Conservation (phyloP, 768 basidiomycete genomes). For the Mycena pura region DNA sequence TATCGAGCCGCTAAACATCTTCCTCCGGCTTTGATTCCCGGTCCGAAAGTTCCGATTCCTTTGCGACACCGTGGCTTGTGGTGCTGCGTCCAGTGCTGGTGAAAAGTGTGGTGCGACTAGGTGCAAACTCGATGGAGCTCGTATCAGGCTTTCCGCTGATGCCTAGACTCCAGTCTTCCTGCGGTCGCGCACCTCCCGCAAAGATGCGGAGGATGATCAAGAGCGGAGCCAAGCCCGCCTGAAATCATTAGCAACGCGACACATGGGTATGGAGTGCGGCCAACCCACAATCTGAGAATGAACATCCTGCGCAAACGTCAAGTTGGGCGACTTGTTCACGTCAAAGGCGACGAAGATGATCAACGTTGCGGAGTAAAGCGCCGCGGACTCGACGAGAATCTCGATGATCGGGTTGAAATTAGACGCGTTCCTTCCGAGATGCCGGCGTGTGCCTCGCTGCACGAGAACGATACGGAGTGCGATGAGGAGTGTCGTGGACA, state of each 20-base stretch:
- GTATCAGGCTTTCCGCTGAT: neutral
- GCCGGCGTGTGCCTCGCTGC: neutral
- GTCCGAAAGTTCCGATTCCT: too few species aligned
- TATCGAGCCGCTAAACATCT: too few species aligned
- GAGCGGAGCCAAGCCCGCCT: constrained; percentile 9
- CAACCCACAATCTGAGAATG: constrained; percentile 8
- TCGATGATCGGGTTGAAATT: constrained; percentile 11
- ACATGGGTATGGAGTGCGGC: neutral
- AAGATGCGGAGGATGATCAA: constrained; percentile 9
- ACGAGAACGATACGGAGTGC: constrained; percentile 1
- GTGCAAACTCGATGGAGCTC: too few species aligned
- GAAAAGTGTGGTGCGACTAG: neutral
- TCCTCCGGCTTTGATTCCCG: too few species aligned
- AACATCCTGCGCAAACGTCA: constrained; percentile 15
- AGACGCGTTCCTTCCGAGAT: too few species aligned
- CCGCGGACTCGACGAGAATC: constrained; percentile 12
- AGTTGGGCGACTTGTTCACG: neutral
- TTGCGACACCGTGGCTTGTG: too few species aligned
- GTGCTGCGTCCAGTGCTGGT: too few species aligned
- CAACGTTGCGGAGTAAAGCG: constrained; percentile 2
- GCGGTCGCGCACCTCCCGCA: neutral
- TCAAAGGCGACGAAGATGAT: constrained; percentile 9
- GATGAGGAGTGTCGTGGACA: constrained; percentile 9
- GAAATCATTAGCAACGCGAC: neutral
- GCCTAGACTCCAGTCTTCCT: constrained; percentile 4